Evolutionary conservation across 1,284 basidiomycete species (phyloP).

Genomic region (Sporisorium reilianum): DNA sequence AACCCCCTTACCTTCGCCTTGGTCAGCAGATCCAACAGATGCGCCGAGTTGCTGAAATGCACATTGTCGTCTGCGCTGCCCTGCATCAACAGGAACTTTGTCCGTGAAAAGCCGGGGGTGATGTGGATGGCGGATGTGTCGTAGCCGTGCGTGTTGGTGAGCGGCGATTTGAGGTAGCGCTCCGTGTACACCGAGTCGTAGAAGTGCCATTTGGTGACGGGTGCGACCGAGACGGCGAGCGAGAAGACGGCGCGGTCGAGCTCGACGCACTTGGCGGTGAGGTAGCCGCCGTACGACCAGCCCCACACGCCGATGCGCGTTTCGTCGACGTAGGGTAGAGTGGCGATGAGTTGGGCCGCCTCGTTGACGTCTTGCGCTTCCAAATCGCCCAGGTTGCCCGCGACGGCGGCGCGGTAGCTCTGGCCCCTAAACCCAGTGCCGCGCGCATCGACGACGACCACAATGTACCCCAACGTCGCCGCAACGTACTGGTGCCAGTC

Average conservation of each 20-base stretch:
- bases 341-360: conserved; percentile 74
- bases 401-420: conserved; percentile 82
- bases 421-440: conserved; percentile 93
- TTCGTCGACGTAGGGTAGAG: conserved; percentile 80
- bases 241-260: conserved; percentile 85
- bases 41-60: conserved; percentile 90
- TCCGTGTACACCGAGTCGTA: conserved; percentile 90
- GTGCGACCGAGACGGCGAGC: conserved; percentile 86
- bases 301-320: conserved; percentile 81
- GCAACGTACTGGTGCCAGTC: conserved; percentile 87
- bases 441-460: conserved; percentile 89
- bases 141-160: conserved; percentile 84
- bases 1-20: conserved; percentile 80
- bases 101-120: conserved; percentile 82
- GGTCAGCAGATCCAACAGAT: conserved; percentile 91
- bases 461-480: conserved; percentile 83
- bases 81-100: conserved; percentile 87
- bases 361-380: conserved; percentile 89
- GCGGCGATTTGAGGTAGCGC: conserved; percentile 91
- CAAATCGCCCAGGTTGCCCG: conserved; percentile 84
- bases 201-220: conserved; percentile 70
- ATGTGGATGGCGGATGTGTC: conserved; percentile 84
- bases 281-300: conserved; percentile 64
- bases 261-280: conserved; percentile 62
- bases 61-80: conserved; percentile 72